Conservation (phyloP, 179 eudicot species). For the Silene vulgaris region DNA sequence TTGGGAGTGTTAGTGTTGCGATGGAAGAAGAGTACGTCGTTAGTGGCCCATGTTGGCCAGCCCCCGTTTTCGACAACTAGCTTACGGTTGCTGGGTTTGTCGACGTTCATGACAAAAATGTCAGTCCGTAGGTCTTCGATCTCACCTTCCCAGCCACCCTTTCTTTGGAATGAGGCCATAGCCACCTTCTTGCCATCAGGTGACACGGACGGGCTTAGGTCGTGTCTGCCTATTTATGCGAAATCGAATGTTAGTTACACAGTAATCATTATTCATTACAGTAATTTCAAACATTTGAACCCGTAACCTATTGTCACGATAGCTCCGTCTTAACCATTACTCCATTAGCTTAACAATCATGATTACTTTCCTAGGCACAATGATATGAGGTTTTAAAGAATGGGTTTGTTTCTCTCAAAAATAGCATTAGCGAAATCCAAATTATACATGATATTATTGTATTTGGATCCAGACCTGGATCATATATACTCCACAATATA, state of each 20-base stretch:
- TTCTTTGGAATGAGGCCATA: constrained; percentile 21
- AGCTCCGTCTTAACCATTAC: no score
- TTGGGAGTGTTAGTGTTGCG: constrained; percentile 10
- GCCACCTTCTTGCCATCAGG: constrained; percentile 21
- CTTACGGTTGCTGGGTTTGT: constrained; percentile 11
- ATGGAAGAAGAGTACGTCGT: constrained; percentile 24
- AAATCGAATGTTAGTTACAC: not conserved
- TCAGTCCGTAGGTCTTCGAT: constrained; percentile 21
- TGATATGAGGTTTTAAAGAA: no score
- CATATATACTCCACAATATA: no score
- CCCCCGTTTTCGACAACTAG: constrained; percentile 15
- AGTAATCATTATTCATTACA: no score
- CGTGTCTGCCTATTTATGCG: constrained; percentile 15
- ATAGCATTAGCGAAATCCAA: no score
- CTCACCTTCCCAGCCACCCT: constrained; percentile 27
- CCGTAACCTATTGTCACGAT: no score
- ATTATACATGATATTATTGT: no score
- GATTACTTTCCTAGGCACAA: no score
- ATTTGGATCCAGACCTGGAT: no score
- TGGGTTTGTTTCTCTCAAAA: no score
- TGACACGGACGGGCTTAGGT: constrained; percentile 24
- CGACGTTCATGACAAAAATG: constrained; percentile 21
- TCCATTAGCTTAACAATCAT: no score
- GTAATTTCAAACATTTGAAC: no score
- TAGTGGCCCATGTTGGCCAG: constrained; percentile 24